Base-by-base conservation (phyloP, 768 basidiomycete species). In the Podaxis pistillaris region DNA sequence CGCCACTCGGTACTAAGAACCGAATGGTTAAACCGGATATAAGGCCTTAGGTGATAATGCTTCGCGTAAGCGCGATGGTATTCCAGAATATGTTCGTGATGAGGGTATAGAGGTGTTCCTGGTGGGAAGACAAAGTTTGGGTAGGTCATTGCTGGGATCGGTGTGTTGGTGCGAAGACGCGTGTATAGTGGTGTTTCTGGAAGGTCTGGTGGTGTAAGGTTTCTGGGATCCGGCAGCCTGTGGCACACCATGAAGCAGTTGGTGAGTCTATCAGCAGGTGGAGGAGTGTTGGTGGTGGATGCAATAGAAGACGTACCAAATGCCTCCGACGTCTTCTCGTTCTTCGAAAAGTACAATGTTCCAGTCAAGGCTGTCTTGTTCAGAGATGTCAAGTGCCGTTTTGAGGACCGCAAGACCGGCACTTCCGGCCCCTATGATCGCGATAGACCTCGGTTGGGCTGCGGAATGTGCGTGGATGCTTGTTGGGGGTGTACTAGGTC, bases 171-270 rank as follows among this genome's bases (percentile, higher is more conserved):
- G 60, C 70, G 79, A 17, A 88, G 75, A 12, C 71, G 74, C 3
- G 84, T 83, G 64, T 87, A 87, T 5, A 85, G 65, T 0, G 84
- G 82, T 0, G 83, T 83, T 68, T 83, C 79, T 1, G 86, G 85
- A 4, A 87, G 71, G 1, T 68, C 65, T 3, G 85, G 84, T 17
- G 83, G 82, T 12, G 66, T 63, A 12, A 66, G 62, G 2, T 68
- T 68, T 24, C 68, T 55, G 13, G 68, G 65, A 56, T 78, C 75
- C 13, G 76, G 76, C n/a, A 76, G 61, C 75, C 76, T 77, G 62
- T 13, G 49, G 51, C 26, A 40, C 44, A 13, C 41, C 41, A n/a
- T 8, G 19, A 6, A 19, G 44, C 7, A 46, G 17, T 15, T 46
- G 17, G 44, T 17, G 15, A 19, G n/a, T 17, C 5, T 46, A 46